These are phyloP conservation scores for Hibiscus mutabilis DNA, from an alignment of 345 rosid genomes.

Conservation along the genomic window DNA sequence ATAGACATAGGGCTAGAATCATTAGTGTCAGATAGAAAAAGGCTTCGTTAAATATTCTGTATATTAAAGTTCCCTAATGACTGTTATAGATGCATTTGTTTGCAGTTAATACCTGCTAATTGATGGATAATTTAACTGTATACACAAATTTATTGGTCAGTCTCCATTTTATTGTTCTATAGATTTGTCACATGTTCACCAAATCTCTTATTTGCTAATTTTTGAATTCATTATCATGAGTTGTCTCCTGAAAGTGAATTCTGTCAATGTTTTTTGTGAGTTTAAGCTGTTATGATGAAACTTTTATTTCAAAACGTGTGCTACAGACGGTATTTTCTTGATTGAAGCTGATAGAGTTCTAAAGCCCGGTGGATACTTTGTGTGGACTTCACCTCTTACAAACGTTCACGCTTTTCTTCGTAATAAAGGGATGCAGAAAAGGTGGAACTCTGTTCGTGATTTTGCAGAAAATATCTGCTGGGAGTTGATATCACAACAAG, in stretches of 20 bases:
- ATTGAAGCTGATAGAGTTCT: conserved; percentile 87
- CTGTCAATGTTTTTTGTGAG: not conserved
- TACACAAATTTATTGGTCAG: not conserved
- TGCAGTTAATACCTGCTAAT: not conserved
- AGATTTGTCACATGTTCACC: not conserved
- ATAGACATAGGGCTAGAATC: not conserved
- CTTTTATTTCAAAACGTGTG: conserved; percentile 5
- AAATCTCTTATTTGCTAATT: not conserved
- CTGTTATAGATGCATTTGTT: not conserved
- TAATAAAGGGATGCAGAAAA: conserved; percentile 53
- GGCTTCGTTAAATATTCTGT: not conserved
- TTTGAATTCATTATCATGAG: not conserved
- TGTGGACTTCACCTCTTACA: conserved; percentile 93
- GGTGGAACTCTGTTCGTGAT: conserved; percentile 67
- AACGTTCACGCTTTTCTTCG: conserved; percentile 47
- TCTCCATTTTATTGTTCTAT: not conserved
- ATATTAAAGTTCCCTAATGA: not conserved
- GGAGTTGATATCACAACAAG: conserved; percentile 86
- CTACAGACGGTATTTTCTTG: conserved; percentile 72
- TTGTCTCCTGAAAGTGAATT: not conserved
- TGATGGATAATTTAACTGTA: not conserved
- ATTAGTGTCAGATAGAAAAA: not conserved
- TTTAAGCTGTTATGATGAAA: not conserved
- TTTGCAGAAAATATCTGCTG: conserved; percentile 82
- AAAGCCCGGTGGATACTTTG: conserved; percentile 97